These are phyloP conservation scores for Metarhizium album DNA, from an alignment of 2,329 filamentous ascomycete genomes.

Conservation along the genomic window DNA sequence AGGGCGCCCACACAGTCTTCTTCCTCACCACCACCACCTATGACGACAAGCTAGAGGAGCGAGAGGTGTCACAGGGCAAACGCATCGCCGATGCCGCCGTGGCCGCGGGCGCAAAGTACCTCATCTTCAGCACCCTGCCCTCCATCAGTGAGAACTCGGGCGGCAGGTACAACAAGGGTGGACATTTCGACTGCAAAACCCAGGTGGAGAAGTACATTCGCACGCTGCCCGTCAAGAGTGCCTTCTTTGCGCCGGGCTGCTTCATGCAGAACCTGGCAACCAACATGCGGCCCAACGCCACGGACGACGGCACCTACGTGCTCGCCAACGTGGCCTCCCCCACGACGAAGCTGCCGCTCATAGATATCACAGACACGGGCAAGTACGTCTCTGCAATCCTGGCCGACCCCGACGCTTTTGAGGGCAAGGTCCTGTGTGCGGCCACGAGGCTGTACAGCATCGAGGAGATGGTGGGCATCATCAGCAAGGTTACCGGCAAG, in stretches of 20 bases:
- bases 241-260: not conserved
- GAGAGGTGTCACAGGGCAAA: not conserved
- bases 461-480: constrained; percentile 26
- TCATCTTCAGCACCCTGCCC: constrained; percentile 36
- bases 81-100: constrained; percentile 14
- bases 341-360: constrained; percentile 27
- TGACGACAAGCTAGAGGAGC: not conserved
- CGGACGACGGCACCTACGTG: constrained; percentile 17
- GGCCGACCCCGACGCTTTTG: constrained; percentile 29
- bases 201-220: constrained; percentile 18
- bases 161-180: constrained; percentile 31
- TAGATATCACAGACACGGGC: constrained; percentile 35
- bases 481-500: constrained; percentile 30
- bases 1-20: constrained; percentile 32
- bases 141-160: constrained; percentile 30
- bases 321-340: constrained; percentile 11
- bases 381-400: constrained; percentile 30
- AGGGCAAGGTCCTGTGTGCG: constrained; percentile 32
- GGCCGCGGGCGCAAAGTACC: constrained; percentile 9
- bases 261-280: constrained; percentile 27
- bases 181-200: constrained; percentile 39
- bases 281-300: constrained; percentile 10
- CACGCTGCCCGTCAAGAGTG: not conserved
- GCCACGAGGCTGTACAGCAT: constrained; percentile 27
- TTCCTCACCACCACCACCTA: constrained; percentile 17